Evolutionary conservation across 2,329 filamentous ascomycete genomes (phyloP).

Genomic region (Cladosporium sp.): DNA sequence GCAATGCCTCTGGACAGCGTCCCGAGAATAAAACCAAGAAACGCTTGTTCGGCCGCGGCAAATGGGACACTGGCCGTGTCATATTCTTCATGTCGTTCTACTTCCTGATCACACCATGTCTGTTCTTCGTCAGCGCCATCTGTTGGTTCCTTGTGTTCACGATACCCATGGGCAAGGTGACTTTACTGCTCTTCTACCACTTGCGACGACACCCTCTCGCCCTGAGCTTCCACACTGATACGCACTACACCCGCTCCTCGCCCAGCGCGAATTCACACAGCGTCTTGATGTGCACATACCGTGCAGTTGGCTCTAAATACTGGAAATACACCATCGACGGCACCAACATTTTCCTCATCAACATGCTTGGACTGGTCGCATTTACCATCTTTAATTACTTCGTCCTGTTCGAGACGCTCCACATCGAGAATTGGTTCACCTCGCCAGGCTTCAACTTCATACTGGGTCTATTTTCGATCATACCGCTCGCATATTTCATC

Average conservation of each 20-base stretch:
- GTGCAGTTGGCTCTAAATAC: slow-evolving; percentile 88
- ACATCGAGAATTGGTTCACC: slow-evolving; percentile 69
- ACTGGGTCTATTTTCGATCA: slow-evolving; percentile 82
- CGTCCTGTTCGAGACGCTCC: slow-evolving; percentile 65
- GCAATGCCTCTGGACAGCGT: slow-evolving; percentile 24
- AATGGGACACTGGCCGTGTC: slow-evolving; percentile 92
- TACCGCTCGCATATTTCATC: slow-evolving; percentile 96
- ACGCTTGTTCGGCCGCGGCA: slow-evolving; percentile 85
- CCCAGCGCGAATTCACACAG: slow-evolving; percentile 50
- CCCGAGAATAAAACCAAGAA: slow-evolving; percentile 57
- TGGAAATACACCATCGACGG: slow-evolving; percentile 99
- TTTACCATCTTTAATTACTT: slow-evolving; percentile 94
- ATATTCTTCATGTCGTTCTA: slow-evolving; percentile 98
- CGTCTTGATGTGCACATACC: slow-evolving; percentile 92
- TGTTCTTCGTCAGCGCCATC: slow-evolving; percentile 78
- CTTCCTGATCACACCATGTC: slow-evolving; percentile 77
- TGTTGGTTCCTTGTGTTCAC: slow-evolving; percentile 98
- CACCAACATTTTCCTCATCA: slow-evolving; percentile 98
- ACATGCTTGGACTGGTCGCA: slow-evolving; percentile 85
- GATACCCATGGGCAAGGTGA: slow-evolving; percentile 98
- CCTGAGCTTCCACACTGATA: slow-evolving; percentile 86
- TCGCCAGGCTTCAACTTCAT: slow-evolving; percentile 82
- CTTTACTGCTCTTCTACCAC: slow-evolving; percentile 83
- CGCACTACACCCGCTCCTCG: slow-evolving; percentile 65
- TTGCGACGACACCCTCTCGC: slow-evolving; percentile 88